A percentile compares a stretch with the other conserved stretches of the same genome.
Conservation (phyloP, 495 filamentous ascomycete species). For the Tuber indicum region DNA sequence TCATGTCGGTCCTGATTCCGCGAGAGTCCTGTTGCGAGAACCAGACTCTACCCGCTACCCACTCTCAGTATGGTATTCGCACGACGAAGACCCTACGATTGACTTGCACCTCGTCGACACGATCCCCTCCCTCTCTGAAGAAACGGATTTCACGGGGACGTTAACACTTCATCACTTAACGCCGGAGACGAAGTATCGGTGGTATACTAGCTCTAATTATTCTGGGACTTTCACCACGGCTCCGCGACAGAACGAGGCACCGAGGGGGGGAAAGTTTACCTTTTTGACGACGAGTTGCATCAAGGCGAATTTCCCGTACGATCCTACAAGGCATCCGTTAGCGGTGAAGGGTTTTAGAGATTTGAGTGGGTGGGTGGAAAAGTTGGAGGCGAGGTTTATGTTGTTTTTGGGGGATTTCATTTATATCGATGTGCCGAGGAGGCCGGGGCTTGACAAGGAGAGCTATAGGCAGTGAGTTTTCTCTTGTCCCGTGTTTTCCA, state of each 20-base stretch:
- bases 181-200: conserved; percentile 66
- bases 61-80: conserved; percentile 59
- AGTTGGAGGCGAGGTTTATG: conserved; percentile 65
- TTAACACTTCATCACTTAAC: conserved; percentile 54
- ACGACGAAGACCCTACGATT: conserved; percentile 44
- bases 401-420: conserved; percentile 99
- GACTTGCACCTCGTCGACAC: conserved; percentile 33
- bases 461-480: conserved; percentile 57
- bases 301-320: conserved; percentile 84
- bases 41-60: conserved; percentile 68
- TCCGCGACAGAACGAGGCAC: conserved; percentile 56
- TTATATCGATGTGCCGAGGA: conserved; percentile 80
- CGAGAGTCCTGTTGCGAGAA: conserved; percentile 77
- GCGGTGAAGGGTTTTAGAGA: conserved; percentile 70
- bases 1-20: conserved; percentile 72
- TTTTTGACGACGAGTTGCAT: conserved; percentile 90
- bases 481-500: neutral
- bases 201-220: conserved; percentile 73
- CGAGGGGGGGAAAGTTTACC: conserved; percentile 61
- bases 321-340: conserved; percentile 69
- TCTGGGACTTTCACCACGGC: conserved; percentile 70
- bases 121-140: conserved; percentile 52
- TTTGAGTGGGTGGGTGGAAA: conserved; percentile 49
- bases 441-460: conserved; percentile 62
- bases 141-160: conserved; percentile 72